phyloP scores from a whole-genome alignment of 1,284 basidiomycete species.

The Moesziomyces globuligerus region DNA sequence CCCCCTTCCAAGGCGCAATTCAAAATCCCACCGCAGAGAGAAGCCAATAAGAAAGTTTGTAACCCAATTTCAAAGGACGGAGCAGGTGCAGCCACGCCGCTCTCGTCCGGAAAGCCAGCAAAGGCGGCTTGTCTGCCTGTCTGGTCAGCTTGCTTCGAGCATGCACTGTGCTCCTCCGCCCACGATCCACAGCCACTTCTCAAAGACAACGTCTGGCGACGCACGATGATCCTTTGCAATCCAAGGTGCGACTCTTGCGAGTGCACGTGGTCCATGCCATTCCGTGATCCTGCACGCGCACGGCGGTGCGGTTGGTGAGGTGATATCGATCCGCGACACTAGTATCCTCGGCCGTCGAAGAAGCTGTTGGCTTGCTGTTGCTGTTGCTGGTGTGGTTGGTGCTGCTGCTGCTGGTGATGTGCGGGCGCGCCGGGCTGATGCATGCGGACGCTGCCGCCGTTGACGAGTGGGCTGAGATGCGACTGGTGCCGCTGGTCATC shows the following conservation, averaged over 20 bases:
- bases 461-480: constrained; percentile 41
- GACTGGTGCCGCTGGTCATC: constrained; percentile 39
- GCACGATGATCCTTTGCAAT: background rate
- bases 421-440: constrained; percentile 22
- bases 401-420: constrained; percentile 3
- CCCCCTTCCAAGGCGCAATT: background rate
- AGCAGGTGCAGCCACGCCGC: background rate
- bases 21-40: background rate
- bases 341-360: constrained; percentile 33
- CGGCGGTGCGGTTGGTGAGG: too few species aligned
- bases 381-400: constrained; percentile 20
- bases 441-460: constrained; percentile 39
- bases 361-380: constrained; percentile 23
- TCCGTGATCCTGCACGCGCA: too few species aligned
- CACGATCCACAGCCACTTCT: background rate
- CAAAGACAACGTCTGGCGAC: too few species aligned
- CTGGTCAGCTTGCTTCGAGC: background rate
- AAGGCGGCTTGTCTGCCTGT: background rate
- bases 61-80: background rate
- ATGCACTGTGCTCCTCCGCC: background rate
- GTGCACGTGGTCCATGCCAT: too few species aligned
- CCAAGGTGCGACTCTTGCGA: too few species aligned
- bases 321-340: background rate
- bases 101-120: constrained; percentile 17
- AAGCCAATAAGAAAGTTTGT: background rate